Base-by-base conservation (phyloP, 2,329 filamentous ascomycete species). In the Sporothrix inflata region DNA sequence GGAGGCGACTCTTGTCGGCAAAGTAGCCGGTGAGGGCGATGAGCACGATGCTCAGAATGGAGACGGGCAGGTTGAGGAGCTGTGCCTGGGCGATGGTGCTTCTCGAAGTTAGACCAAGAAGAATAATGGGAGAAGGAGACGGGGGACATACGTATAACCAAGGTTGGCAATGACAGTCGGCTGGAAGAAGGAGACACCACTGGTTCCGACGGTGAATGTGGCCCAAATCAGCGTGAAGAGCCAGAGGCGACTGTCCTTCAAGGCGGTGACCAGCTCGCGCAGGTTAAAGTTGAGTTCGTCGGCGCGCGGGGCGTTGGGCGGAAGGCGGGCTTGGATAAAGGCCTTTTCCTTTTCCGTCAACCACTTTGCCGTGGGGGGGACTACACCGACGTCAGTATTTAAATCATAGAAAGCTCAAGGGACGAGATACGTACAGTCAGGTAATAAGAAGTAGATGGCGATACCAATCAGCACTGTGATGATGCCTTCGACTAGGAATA, bases 381-480 rank as follows among this genome's bases (percentile, higher is more conserved):
- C 83, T 84, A 49, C 16, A 21, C 12, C 8, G 27, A 9, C 24
- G 47, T 51, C 30, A 42, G 38, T 6, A 8, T 11, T 1, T 12
- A 45, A 45, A 45, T 1, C 42, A 45, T 5, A 14, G 4, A 45
- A 34, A 34, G 30, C 30, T 34, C 30, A 34, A 3, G 30, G 30
- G 30, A 34, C 30, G 30, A 34, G 30, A 3, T 34, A 71, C 81
- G 75, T 76, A 85, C 84, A 87, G 74, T 89, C 85, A 0, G 86
- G 86, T 0, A 89, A 79, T 0, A 85, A 70, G 69, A 89, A 87
- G 79, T 84, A 87, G 14, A 88, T 82, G 5, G 81, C 76, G 4
- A 85, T 76, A 8, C 86, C 84, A 0, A 85, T 63, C 1, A 84
- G 67, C 8, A 87, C 78, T 0, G 86, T 88, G 14, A 81, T 76